Evolutionary conservation across 208 protist species (phyloP).

Genomic region (Acanthamoeba sp.): DNA sequence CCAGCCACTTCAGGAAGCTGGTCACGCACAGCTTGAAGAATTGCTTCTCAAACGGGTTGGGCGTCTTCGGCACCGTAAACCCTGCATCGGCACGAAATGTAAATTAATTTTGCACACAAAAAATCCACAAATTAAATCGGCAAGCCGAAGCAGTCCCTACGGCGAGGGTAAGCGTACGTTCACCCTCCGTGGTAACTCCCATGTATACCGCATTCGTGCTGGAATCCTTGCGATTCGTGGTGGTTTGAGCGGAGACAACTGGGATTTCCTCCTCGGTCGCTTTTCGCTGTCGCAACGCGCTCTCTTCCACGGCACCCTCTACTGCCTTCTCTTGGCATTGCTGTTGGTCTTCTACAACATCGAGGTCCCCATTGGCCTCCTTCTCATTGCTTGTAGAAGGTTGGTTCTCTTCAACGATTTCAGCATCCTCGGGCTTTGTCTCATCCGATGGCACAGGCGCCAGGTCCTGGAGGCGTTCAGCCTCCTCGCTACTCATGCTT

Average conservation of each 20-base stretch:
- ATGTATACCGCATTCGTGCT: neutral
- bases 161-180: neutral
- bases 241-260: neutral
- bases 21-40: neutral
- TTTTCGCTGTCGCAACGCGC: neutral
- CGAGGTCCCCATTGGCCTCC: neutral
- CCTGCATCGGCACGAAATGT: neutral
- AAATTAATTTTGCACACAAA: neutral
- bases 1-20: conserved; percentile 1
- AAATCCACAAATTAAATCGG: neutral
- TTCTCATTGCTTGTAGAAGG: neutral
- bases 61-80: conserved; percentile 37
- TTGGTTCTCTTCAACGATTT: neutral
- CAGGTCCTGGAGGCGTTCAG: neutral
- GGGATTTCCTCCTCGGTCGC: neutral
- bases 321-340: neutral
- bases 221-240: neutral
- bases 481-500: neutral
- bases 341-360: neutral
- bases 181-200: neutral
- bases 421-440: neutral
- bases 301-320: neutral
- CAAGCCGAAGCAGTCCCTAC: neutral
- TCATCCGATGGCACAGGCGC: neutral
- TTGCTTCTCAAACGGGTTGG: conserved; percentile 19